A percentile compares a stretch with the other conserved stretches of the same genome.
Conservation (phyloP, 2,329 filamentous ascomycete species). For the Stemphylium beticola region DNA sequence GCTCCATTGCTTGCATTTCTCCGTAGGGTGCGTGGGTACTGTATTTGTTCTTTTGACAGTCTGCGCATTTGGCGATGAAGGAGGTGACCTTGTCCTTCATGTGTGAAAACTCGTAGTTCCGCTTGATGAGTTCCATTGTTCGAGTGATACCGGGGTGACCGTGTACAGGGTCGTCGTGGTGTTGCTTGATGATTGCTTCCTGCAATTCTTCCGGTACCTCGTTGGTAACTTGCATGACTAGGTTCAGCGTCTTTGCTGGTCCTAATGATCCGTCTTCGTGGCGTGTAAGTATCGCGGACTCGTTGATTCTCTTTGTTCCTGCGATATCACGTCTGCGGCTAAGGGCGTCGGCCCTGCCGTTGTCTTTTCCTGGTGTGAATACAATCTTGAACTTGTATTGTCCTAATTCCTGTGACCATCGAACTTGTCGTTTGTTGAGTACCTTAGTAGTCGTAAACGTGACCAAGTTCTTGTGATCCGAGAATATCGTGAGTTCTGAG, state of each 20-base stretch:
- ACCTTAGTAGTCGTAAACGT: constrained; percentile 36
- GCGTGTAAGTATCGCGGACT: constrained; percentile 1
- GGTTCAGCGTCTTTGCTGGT: too few relatives aligned
- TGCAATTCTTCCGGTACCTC: too few relatives aligned
- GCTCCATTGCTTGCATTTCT: too few relatives aligned
- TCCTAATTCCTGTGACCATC: constrained; percentile 19
- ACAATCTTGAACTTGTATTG: too few relatives aligned
- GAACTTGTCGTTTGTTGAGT: constrained; percentile 31
- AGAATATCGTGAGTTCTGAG: constrained; percentile 30
- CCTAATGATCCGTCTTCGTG: too few relatives aligned
- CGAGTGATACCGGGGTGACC: too few relatives aligned
- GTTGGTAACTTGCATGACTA: too few relatives aligned
- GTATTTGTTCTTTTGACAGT: constrained; percentile 11
- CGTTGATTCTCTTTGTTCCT: not conserved
- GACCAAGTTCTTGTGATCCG: constrained; percentile 38
- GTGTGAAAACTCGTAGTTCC: constrained; percentile 1
- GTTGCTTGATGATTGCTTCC: not conserved
- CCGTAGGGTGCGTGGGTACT: constrained; percentile 5
- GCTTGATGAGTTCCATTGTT: constrained; percentile 5
- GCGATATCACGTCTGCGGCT: constrained; percentile 1
- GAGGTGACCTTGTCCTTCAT: constrained; percentile 5
- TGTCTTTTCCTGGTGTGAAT: not conserved
- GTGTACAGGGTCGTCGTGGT: too few relatives aligned
- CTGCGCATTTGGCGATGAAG: constrained; percentile 3
- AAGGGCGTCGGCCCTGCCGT: constrained; percentile 1